phyloP scores from a whole-genome alignment of 441 rosid species.

The Manihot esculenta region DNA sequence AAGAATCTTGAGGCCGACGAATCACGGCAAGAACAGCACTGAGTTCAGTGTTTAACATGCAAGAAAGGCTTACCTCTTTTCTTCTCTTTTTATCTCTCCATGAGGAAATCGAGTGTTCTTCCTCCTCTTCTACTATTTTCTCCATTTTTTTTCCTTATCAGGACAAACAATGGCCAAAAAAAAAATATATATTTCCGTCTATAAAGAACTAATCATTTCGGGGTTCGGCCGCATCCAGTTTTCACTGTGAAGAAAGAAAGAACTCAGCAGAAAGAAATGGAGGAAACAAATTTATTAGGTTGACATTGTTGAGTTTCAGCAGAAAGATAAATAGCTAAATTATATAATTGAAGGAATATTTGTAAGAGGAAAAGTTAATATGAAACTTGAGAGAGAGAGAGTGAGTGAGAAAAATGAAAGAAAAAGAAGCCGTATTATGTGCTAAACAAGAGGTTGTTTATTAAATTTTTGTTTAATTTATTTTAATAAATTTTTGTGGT shows the following conservation, averaged over 20 bases:
- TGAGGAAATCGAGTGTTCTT: background rate
- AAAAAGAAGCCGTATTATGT: conserved; percentile 22
- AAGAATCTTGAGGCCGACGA: conserved; percentile 53
- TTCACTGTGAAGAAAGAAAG: no score
- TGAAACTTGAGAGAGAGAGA: background rate
- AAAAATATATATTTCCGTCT: no score
- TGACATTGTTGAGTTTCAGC: no score
- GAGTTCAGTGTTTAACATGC: conserved; percentile 93
- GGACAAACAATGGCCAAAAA: no score
- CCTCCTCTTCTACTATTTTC: conserved; percentile 13
- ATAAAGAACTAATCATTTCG: no score
- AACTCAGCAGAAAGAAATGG: no score
- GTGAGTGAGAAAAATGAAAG: background rate
- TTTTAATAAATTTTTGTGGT: conserved; percentile 25
- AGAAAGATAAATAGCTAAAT: no score
- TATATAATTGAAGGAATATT: no score
- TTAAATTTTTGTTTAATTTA: background rate
- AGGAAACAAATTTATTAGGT: no score
- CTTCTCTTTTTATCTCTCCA: conserved; percentile 28
- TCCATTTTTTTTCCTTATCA: background rate
- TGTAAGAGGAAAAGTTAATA: background rate
- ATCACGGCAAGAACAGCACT: conserved; percentile 81
- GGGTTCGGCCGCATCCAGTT: no score
- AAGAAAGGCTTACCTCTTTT: conserved; percentile 69
- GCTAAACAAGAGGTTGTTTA: conserved; percentile 33